Percentiles rank a stretch among this genome's conserved stretches.
phyloP scores from a whole-genome alignment of 1,139 yeast genomes.

The Candida smagusa region DNA sequence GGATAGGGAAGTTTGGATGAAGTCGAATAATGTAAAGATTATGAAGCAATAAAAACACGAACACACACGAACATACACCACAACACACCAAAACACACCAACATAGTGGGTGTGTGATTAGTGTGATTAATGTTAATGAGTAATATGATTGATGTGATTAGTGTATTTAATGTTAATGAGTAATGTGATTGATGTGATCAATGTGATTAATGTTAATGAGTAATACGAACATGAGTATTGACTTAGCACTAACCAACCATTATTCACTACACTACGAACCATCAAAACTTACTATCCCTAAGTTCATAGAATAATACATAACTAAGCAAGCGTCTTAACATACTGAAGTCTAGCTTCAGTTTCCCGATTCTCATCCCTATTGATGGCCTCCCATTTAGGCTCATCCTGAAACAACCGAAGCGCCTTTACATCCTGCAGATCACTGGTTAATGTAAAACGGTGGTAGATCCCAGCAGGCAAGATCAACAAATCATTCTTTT shows the following conservation, averaged over 20 bases:
- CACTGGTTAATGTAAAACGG: conserved; percentile 71
- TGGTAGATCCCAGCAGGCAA: conserved; percentile 93
- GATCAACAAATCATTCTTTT: conserved; percentile 63
- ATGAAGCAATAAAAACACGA: conserved; percentile 29
- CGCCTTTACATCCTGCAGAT: conserved; percentile 64
- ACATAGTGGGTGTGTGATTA: no score
- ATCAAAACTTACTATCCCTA: no score
- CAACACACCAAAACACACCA: no score
- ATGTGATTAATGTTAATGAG: no score
- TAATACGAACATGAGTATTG: no score
- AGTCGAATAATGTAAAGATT: conserved; percentile 62
- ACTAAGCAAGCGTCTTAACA: conserved; percentile 12
- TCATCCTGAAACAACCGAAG: conserved; percentile 86
- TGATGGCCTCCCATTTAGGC: conserved; percentile 93
- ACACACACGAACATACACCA: background rate
- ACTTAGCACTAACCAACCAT: background rate
- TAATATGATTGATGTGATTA: no score
- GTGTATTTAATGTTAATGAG: no score
- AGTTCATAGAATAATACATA: background rate
- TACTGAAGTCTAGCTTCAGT: conserved; percentile 33
- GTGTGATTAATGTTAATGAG: no score
- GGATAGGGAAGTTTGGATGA: conserved; percentile 67
- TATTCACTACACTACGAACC: no score
- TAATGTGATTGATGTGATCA: no score
- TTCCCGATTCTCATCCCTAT: conserved; percentile 42